Conservation (phyloP, 495 filamentous ascomycete genomes). For the Lasiosphaeria ovina region DNA sequence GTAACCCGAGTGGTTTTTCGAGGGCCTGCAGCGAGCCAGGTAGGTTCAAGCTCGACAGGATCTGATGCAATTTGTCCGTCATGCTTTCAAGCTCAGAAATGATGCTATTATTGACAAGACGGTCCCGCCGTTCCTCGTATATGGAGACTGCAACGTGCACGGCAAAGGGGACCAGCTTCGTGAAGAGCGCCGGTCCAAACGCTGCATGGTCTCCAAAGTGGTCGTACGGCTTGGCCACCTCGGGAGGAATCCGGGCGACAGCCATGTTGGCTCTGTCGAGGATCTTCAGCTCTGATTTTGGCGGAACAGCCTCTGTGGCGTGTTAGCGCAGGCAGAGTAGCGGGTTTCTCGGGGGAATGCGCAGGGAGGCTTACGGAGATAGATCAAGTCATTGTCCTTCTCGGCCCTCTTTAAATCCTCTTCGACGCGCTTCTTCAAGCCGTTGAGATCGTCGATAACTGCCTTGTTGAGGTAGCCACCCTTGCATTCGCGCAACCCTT, state of each 20-base stretch:
- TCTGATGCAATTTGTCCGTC: slow-evolving; percentile 75
- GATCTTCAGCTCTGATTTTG: slow-evolving; percentile 82
- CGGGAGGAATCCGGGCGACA: slow-evolving; percentile 69
- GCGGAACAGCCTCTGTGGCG: slow-evolving; percentile 65
- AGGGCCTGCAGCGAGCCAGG: slow-evolving; percentile 92
- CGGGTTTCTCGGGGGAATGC: not conserved
- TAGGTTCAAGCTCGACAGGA: slow-evolving; percentile 79
- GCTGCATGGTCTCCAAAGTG: slow-evolving; percentile 76
- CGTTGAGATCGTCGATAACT: slow-evolving; percentile 79
- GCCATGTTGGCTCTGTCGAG: slow-evolving; percentile 91
- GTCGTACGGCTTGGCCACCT: slow-evolving; percentile 75
- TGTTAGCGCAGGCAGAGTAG: slow-evolving; percentile 2
- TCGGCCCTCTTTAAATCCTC: slow-evolving; percentile 91
- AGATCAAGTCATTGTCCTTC: slow-evolving; percentile 95
- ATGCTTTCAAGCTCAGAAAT: slow-evolving; percentile 81
- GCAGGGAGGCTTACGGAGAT: slow-evolving; percentile 54
- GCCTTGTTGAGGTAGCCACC: slow-evolving; percentile 75
- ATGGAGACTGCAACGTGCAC: slow-evolving; percentile 94
- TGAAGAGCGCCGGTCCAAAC: slow-evolving; percentile 81
- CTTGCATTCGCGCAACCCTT: slow-evolving; percentile 79
- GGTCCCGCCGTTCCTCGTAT: slow-evolving; percentile 87
- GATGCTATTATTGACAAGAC: slow-evolving; percentile 80
- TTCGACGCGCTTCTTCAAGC: slow-evolving; percentile 73
- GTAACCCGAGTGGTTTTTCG: slow-evolving; percentile 92
- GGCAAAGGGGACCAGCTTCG: slow-evolving; percentile 90